Evolutionary conservation across 2,329 filamentous ascomycete species (phyloP).

Genomic region (Penicillium sp.): DNA sequence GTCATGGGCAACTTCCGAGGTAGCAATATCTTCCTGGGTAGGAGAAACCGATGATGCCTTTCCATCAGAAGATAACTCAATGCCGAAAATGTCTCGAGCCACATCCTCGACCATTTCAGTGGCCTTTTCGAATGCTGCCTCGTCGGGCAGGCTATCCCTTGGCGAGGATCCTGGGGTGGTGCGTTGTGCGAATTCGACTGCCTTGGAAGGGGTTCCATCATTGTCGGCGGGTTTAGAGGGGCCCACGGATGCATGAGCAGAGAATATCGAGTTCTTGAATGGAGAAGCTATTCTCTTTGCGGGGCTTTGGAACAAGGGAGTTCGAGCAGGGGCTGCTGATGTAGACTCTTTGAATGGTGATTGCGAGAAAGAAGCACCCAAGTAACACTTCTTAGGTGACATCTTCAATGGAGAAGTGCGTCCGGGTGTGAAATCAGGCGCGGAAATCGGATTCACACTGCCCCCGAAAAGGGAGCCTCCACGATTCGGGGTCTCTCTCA

Average conservation of each 20-base stretch:
- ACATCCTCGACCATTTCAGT: conserved; percentile 24
- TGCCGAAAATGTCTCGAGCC: conserved; percentile 23
- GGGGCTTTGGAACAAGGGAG: conserved; percentile 44
- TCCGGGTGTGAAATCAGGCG: conserved; percentile 30
- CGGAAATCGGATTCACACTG: conserved; percentile 18
- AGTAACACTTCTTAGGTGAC: conserved; percentile 43
- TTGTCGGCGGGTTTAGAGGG: not conserved
- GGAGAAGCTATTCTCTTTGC: conserved; percentile 44
- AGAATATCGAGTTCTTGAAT: conserved; percentile 33
- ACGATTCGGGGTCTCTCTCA: conserved; percentile 42
- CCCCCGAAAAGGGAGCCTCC: conserved; percentile 30
- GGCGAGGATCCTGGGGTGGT: conserved; percentile 2
- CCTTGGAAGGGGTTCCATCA: not conserved
- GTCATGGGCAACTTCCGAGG: not conserved
- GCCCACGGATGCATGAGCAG: conserved; percentile 13
- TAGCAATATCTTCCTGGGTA: not conserved
- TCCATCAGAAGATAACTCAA: conserved; percentile 17
- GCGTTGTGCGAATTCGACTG: not conserved
- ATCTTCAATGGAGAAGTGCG: conserved; percentile 42
- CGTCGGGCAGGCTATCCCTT: not conserved
- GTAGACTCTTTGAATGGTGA: conserved; percentile 33
- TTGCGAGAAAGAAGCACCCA: conserved; percentile 38
- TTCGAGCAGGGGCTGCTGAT: conserved; percentile 36
- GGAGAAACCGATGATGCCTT: conserved; percentile 10
- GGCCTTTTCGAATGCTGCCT: conserved; percentile 14